Conservation (phyloP, 148 eudicot species). For the Amaranthus hypochondriacus region DNA sequence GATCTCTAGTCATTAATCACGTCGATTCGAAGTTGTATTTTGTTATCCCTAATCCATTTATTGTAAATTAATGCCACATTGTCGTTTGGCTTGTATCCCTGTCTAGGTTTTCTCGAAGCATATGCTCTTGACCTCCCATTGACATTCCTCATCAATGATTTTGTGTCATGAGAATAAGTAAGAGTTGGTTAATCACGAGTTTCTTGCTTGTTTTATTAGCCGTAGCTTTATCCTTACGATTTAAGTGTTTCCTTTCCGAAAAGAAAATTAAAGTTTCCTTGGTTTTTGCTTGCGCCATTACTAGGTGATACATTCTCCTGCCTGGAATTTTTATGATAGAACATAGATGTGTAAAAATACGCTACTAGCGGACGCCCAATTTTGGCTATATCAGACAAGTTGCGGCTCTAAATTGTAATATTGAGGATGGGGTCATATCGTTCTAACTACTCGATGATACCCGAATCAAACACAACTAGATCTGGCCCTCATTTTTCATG, state of each 20-base stretch:
- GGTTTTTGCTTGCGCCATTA: slow-evolving; percentile 2
- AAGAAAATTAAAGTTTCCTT: neutral
- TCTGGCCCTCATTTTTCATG: slow-evolving; percentile 36
- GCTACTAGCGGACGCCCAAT: neutral
- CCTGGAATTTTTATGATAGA: slow-evolving; percentile 3
- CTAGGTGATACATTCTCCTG: neutral
- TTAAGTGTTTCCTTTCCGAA: neutral
- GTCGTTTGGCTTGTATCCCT: no score
- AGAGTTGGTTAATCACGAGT: neutral
- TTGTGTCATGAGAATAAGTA: neutral
- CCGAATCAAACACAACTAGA: slow-evolving; percentile 32
- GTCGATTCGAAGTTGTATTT: no score
- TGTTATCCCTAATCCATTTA: no score
- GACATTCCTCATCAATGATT: neutral
- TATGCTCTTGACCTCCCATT: neutral
- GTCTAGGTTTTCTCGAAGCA: no score
- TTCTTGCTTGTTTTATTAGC: neutral
- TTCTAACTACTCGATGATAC: slow-evolving; percentile 32
- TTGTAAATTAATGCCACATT: no score
- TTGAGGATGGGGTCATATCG: slow-evolving; percentile 35
- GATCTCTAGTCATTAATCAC: no score
- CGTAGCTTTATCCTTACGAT: neutral
- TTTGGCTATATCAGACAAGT: neutral
- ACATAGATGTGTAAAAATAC: neutral
- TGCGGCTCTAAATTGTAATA: neutral